A percentile compares a stretch with the other conserved stretches of the same genome.
Conservation (phyloP, 1,139 yeast genomes). For the Blastobotrys malaysiensis region DNA sequence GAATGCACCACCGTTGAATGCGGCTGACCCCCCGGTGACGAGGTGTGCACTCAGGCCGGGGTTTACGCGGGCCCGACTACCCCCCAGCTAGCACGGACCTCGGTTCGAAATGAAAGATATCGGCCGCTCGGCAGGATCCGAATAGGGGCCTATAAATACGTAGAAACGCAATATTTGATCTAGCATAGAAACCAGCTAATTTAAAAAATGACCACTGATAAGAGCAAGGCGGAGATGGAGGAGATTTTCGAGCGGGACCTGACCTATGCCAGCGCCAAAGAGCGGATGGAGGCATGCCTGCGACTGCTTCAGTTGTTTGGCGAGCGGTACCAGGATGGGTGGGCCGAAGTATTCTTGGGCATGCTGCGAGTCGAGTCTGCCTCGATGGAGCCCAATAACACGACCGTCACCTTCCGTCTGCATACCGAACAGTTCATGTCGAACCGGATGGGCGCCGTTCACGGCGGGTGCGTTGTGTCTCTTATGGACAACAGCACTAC, state of each 20-base stretch:
- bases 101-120: background rate
- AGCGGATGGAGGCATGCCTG: background rate
- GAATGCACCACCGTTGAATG: no score
- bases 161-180: background rate
- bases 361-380: constrained; percentile 3
- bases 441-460: constrained; percentile 22
- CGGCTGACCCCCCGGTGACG: background rate
- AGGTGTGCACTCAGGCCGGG: background rate
- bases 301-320: background rate
- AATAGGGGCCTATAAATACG: background rate
- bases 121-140: background rate
- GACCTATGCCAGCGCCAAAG: background rate
- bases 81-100: background rate
- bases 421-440: constrained; percentile 9
- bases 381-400: background rate
- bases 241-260: background rate
- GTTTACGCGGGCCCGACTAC: background rate
- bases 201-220: background rate
- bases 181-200: background rate
- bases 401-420: constrained; percentile 6
- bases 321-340: background rate
- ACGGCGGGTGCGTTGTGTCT: constrained; percentile 35
- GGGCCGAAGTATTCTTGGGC: background rate
- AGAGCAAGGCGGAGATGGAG: background rate
- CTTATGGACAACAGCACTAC: constrained; percentile 26